phyloP scores from a whole-genome alignment of 805 yeast species.

The Debaryomyces prosopidis region DNA sequence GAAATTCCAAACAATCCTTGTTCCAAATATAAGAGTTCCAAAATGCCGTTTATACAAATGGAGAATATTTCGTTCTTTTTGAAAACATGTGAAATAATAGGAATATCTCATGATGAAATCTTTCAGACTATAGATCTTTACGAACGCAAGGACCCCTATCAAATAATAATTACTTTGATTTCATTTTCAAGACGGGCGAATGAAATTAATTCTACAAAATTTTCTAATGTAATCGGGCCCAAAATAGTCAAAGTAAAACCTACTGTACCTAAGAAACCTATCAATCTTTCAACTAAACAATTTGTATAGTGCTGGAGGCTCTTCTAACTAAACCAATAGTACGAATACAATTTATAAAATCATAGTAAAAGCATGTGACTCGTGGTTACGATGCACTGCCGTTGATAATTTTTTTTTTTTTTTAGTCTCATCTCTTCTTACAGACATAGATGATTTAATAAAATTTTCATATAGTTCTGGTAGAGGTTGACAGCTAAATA shows the following conservation, averaged over 20 bases:
- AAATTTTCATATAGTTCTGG: neutral
- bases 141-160: constrained; percentile 75
- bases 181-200: constrained; percentile 72
- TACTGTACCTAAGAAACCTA: constrained; percentile 60
- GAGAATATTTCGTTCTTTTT: constrained; percentile 79
- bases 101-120: constrained; percentile 78
- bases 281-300: constrained; percentile 16
- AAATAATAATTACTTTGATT: constrained; percentile 70
- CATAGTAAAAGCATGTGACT: neutral
- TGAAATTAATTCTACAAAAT: constrained; percentile 27
- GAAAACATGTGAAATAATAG: constrained; percentile 57
- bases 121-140: constrained; percentile 78
- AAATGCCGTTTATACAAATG: constrained; percentile 79
- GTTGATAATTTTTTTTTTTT: neutral
- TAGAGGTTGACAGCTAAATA: neutral
- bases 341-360: neutral
- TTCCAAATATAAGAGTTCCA: constrained; percentile 55
- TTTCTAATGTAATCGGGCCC: constrained; percentile 40
- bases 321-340: no score
- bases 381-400: neutral
- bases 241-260: constrained; percentile 45
- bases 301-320: neutral
- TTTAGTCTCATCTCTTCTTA: constrained; percentile 6
- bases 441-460: neutral
- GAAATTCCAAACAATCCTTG: constrained; percentile 28